A percentile compares a stretch with the other conserved stretches of the same genome.
Evolutionary conservation across 2,329 filamentous ascomycete genomes (phyloP).

Genomic region (Clonostachys rosea): DNA sequence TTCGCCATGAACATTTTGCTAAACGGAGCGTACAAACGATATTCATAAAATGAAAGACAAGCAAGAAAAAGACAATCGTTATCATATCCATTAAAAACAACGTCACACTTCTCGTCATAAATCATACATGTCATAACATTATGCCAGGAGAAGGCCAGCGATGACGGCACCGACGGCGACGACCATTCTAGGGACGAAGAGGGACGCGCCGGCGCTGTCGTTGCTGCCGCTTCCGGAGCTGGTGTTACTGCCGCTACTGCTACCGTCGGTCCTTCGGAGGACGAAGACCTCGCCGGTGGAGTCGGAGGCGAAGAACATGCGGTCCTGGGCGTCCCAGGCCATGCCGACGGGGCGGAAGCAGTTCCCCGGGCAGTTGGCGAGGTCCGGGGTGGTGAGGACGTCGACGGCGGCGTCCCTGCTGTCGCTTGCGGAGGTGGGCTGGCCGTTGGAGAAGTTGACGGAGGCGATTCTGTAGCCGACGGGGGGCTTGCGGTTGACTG

Average conservation of each 20-base stretch:
- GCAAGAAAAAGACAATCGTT: too few relatives aligned
- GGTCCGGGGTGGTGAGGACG: slow-evolving; percentile 51
- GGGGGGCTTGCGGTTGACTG: slow-evolving; percentile 35
- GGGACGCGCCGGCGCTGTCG: slow-evolving; percentile 4
- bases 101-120: too few relatives aligned
- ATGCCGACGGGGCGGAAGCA: slow-evolving; percentile 64
- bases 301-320: slow-evolving; percentile 61
- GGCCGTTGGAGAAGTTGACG: slow-evolving; percentile 34
- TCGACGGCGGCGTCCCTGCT: slow-evolving; percentile 43
- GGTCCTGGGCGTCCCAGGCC: slow-evolving; percentile 40
- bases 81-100: too few relatives aligned
- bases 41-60: too few relatives aligned
- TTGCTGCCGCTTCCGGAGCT: slow-evolving; percentile 2
- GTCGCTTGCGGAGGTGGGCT: slow-evolving; percentile 27
- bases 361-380: slow-evolving; percentile 42
- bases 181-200: slow-evolving; percentile 12
- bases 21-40: too few relatives aligned
- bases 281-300: slow-evolving; percentile 63
- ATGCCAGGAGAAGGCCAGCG: slow-evolving; percentile 19
- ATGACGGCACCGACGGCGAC: slow-evolving; percentile 18
- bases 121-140: neutral
- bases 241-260: slow-evolving; percentile 4
- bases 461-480: slow-evolving; percentile 40
- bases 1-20: too few relatives aligned
- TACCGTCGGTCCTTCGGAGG: slow-evolving; percentile 18